phyloP scores from a whole-genome alignment of 306 rosid genomes.

The Vachellia pachyceras region DNA sequence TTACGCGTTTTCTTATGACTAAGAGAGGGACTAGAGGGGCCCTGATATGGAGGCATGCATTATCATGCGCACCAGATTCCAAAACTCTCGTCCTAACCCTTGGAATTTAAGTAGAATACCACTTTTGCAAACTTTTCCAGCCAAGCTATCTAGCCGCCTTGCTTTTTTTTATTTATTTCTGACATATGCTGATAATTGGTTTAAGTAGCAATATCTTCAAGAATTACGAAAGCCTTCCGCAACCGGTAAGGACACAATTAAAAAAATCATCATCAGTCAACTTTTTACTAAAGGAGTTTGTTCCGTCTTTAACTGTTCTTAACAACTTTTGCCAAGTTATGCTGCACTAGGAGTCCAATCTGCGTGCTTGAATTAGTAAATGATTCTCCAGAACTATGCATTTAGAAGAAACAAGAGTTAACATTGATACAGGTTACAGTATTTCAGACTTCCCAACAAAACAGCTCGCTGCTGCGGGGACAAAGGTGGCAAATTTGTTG shows the following conservation, averaged over 20 bases:
- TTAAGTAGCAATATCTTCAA: neutral
- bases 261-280: neutral
- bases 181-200: neutral
- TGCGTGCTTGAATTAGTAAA: neutral
- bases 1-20: slow-evolving; percentile 37
- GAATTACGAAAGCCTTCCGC: neutral
- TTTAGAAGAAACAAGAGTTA: neutral
- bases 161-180: neutral
- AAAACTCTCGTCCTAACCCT: slow-evolving; percentile 38
- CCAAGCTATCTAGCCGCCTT: slow-evolving; percentile 40
- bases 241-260: neutral
- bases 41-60: slow-evolving; percentile 31
- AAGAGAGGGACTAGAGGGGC: neutral
- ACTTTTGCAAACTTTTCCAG: neutral
- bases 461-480: neutral
- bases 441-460: neutral
- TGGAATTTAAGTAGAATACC: slow-evolving; percentile 17
- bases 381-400: neutral
- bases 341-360: neutral
- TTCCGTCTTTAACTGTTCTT: neutral
- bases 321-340: neutral
- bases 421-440: neutral
- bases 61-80: slow-evolving; percentile 23
- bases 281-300: neutral
- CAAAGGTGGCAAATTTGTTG: neutral